Conservation (phyloP, 225 moss, liverwort and hornwort genomes). For the Takakia lepidozioides region DNA sequence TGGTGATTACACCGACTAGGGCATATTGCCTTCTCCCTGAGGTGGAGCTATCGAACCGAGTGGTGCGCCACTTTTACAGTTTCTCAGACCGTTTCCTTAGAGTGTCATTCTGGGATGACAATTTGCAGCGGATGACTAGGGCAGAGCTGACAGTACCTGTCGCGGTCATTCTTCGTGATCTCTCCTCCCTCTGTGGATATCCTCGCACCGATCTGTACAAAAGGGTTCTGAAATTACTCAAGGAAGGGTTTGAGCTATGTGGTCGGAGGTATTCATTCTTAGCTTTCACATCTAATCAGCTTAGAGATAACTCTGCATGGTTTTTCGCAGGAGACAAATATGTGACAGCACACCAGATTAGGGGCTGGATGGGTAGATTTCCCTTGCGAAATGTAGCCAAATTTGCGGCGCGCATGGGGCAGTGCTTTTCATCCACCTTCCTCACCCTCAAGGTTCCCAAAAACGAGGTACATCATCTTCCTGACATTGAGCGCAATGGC, state of each 20-base stretch:
- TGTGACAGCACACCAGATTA: constrained; percentile 19
- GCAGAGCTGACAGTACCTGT: constrained; percentile 46
- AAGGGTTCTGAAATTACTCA: constrained; percentile 35
- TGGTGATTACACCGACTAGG: constrained; percentile 71
- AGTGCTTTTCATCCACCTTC: constrained; percentile 81
- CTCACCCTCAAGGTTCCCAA: constrained; percentile 30
- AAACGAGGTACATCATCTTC: constrained; percentile 16
- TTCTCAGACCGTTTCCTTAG: constrained; percentile 66
- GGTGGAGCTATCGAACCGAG: constrained; percentile 71
- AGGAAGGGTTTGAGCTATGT: constrained; percentile 52
- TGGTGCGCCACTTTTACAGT: constrained; percentile 48
- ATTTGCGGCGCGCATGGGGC: constrained; percentile 86
- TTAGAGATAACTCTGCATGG: constrained; percentile 76
- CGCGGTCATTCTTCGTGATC: constrained; percentile 43
- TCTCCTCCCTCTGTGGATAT: constrained; percentile 7
- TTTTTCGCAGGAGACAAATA: constrained; percentile 47
- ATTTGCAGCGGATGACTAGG: constrained; percentile 25
- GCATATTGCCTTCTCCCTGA: constrained; percentile 63
- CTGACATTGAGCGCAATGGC: constrained; percentile 45
- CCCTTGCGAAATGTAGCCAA: constrained; percentile 68
- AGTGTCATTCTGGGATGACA: constrained; percentile 78
- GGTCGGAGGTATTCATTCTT: constrained; percentile 59
- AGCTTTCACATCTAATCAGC: constrained; percentile 70
- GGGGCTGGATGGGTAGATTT: constrained; percentile 87
- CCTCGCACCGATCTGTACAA: constrained; percentile 43